Evolutionary conservation across 768 basidiomycete genomes (phyloP), one percentile per base, ranked within the genome.

Genomic region (Pholiota microspora): DNA sequence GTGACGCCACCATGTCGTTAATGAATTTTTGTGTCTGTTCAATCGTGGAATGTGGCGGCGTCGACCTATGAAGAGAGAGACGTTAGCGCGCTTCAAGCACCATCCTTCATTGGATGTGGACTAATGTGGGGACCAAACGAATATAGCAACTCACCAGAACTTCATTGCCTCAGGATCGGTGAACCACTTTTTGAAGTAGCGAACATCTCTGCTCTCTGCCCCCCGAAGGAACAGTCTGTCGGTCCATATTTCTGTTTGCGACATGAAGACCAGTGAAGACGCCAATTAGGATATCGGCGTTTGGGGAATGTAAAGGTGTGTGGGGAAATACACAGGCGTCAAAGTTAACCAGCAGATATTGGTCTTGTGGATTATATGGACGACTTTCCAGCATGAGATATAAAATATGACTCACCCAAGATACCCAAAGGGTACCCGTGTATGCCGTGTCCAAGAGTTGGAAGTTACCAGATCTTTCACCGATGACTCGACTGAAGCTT

Each of bases 171-270:
- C 58, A 4, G 56, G 45, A 46, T 65, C 62, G 7, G 47, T 25
- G 21, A 65, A 55, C 38, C 57, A 62, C 16, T 58, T 61, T 16
- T 42, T 27, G 16, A 59, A 59, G 4, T 55, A 58, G 1, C 53
- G 47, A 5, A 63, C 34, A 35, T 65, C 64, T 21, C 50, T 31
- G 18, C 45, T 45, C 44, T 55, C 45, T 21, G 58, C 62, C 2
- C 40, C 58, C 48, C 64, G 59, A 16, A 65, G 52, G 29, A 65
- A 45, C 1, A 65, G 59, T 21, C 64, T 35, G 29, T 54, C 50
- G 10, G 64, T 63, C 56, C 59, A 57, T 35, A 65, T 65, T 36
- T 62, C 58, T 18, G 56, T 55, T 36, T 45, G 57, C 18, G 46
- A 29, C 57, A 54, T 55, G 4, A 10, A 42, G 7, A 16, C 2